Percentiles rank a stretch among this genome's conserved stretches.
Evolutionary conservation across 148 eudicot genomes (phyloP).

Genomic region (Oxyria digyna): DNA sequence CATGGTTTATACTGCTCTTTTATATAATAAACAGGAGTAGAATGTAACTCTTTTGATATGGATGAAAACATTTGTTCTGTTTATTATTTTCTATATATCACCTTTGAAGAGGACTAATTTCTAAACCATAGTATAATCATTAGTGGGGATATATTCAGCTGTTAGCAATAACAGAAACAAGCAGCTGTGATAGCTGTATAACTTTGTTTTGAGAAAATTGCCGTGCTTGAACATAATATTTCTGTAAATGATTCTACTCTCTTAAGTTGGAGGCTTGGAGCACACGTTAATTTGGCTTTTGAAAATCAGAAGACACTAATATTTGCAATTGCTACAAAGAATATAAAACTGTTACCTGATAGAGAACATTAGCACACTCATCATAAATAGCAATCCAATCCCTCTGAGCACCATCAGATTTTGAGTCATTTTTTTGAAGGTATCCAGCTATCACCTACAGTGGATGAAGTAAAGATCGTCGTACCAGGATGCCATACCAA

Average conservation of each 20-base stretch:
- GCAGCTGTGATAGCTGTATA: neutral
- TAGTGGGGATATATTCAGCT: neutral
- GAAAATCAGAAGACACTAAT: neutral
- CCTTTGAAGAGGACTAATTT: neutral
- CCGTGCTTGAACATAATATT: neutral
- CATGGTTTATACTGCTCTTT: neutral
- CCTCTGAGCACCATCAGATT: constrained; percentile 98
- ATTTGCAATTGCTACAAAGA: neutral
- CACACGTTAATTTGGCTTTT: neutral
- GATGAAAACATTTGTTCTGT: neutral
- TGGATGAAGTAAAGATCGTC: neutral
- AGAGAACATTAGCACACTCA: constrained; percentile 89
- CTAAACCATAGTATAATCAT: neutral
- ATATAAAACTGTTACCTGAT: constrained; percentile 38
- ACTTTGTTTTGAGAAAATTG: neutral
- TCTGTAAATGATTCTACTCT: neutral
- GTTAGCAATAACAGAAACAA: neutral
- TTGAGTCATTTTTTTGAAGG: constrained; percentile 93
- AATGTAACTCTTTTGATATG: neutral
- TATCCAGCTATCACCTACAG: constrained; percentile 89
- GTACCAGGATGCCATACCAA: neutral
- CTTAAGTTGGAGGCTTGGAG: neutral
- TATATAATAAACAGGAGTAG: neutral
- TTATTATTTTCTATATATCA: neutral
- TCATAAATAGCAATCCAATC: constrained; percentile 99